Base-by-base conservation (phyloP, 2,329 filamentous ascomycete species). In the Penicillium sclerotiorum region DNA sequence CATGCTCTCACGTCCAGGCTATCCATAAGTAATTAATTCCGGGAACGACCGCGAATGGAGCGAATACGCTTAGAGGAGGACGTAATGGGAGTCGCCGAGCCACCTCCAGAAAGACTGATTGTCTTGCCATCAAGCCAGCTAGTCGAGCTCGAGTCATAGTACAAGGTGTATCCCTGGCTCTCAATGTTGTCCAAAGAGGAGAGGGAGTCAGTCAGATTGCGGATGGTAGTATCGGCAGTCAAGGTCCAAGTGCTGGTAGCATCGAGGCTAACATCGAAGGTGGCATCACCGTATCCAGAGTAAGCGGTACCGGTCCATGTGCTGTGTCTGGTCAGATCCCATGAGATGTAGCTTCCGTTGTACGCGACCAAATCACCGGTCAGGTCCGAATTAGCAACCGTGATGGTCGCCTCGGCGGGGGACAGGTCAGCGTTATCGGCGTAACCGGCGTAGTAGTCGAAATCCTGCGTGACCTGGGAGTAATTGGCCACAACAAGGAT, bases 311-410 rank as follows among this genome's bases (percentile, higher is more conserved):
- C 57, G 5, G 51, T 57, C 51, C 57, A 60, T 5, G 22, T 43
- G 11, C 53, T 57, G 9, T 55, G 40, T 4, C 55, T 32, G 1
- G 23, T 28, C 13, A 60, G 41, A 8, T 32, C 44, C 58, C 53
- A 59, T 13, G 37, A 27, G 22, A 58, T 57, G 5, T 46, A 47
- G n/a, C 56, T 59, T 11, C 58, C 55, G 32, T 71, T 69, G 40
- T 68, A 71, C 1, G 64, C 64, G 3, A 70, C 63, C 8, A 71
- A 47, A 33, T 70, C 66, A 8, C 66, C 68, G 5, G 23, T 41
- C 3, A 70, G 42, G 6, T 36, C 39, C 1, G 60, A 66, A 37
- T 67, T 65, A 0, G 49, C 48, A 4, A 71, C 56, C 2, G 48
- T 52, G 12, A 68, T 27, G 8, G 49, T 56, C 0, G 65, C 61